These are phyloP conservation scores for Syzygium aromaticum DNA, from an alignment of 345 rosid species.

Conservation along the genomic window DNA sequence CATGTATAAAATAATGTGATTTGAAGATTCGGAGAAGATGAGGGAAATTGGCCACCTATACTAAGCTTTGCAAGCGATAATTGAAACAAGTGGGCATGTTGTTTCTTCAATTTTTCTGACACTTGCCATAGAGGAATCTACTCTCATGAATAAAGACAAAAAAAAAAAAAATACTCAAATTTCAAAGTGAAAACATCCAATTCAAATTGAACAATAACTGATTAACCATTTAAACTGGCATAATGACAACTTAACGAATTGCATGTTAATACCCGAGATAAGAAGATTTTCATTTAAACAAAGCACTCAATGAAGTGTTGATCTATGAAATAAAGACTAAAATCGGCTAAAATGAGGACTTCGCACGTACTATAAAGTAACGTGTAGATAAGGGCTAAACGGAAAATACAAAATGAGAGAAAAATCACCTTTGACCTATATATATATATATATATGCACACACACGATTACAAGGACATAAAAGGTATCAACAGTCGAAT, in stretches of 20 bases:
- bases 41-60: not conserved
- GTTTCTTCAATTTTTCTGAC: not conserved
- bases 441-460: rapidly evolving
- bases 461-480: not conserved
- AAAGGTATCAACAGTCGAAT: not conserved
- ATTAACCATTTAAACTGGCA: not conserved
- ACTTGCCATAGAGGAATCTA: not conserved
- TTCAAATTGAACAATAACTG: not conserved
- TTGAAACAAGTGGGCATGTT: not conserved
- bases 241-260: not conserved
- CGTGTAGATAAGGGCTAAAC: not conserved
- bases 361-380: not conserved
- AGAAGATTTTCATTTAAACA: not conserved
- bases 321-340: not conserved
- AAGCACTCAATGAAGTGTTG: not conserved
- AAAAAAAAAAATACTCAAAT: not conserved
- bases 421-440: not conserved
- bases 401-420: not conserved
- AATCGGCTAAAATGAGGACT: not conserved
- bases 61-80: not conserved
- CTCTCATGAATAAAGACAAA: not conserved
- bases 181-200: not conserved
- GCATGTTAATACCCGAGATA: not conserved
- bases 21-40: not conserved
- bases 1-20: not conserved